These are phyloP conservation scores for Millerozyma acaciae DNA, from an alignment of 805 yeast species.

Conservation along the genomic window DNA sequence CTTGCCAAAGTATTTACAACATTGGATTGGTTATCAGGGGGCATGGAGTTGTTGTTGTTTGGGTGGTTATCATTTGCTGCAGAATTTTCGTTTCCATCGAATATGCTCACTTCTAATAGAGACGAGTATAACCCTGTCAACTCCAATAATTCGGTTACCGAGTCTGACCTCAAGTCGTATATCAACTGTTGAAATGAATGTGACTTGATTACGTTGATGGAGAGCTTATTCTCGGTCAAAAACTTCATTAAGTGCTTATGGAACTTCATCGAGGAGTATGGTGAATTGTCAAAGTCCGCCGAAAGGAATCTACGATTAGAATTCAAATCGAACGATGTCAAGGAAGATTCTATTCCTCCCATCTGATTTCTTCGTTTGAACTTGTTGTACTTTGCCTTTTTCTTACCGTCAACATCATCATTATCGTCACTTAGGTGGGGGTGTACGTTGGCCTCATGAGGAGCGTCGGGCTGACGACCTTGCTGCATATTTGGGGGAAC, in stretches of 20 bases:
- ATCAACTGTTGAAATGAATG: slow-evolving; percentile 50
- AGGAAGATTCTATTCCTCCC: slow-evolving; percentile 6
- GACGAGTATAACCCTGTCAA: slow-evolving; percentile 43
- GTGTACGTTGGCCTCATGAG: slow-evolving; percentile 1
- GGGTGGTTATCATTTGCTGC: slow-evolving; percentile 7
- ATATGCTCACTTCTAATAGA: slow-evolving; percentile 41
- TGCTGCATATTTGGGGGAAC: slow-evolving; percentile 3
- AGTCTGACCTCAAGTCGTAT: slow-evolving; percentile 46
- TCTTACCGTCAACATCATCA: slow-evolving; percentile 8
- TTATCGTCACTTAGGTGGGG: slow-evolving; percentile 3
- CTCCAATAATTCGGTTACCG: slow-evolving; percentile 44
- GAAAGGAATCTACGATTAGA: slow-evolving; percentile 19
- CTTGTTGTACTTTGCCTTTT: slow-evolving; percentile 6
- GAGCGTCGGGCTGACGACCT: slow-evolving; percentile 2
- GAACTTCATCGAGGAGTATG: slow-evolving; percentile 44
- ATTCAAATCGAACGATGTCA: slow-evolving; percentile 8
- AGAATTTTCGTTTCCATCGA: slow-evolving; percentile 11
- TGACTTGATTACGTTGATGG: slow-evolving; percentile 45
- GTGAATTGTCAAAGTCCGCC: slow-evolving; percentile 36
- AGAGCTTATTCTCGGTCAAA: slow-evolving; percentile 49
- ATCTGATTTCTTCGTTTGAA: slow-evolving; percentile 6
- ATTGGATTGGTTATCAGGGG: slow-evolving; percentile 20
- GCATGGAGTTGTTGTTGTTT: slow-evolving; percentile 7
- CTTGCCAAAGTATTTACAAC: slow-evolving; percentile 21
- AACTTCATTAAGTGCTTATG: slow-evolving; percentile 50